Evolutionary conservation across 163 green algal genomes (phyloP), one percentile per base, ranked within the genome.

Genomic region (Chlorella variabilis): DNA sequence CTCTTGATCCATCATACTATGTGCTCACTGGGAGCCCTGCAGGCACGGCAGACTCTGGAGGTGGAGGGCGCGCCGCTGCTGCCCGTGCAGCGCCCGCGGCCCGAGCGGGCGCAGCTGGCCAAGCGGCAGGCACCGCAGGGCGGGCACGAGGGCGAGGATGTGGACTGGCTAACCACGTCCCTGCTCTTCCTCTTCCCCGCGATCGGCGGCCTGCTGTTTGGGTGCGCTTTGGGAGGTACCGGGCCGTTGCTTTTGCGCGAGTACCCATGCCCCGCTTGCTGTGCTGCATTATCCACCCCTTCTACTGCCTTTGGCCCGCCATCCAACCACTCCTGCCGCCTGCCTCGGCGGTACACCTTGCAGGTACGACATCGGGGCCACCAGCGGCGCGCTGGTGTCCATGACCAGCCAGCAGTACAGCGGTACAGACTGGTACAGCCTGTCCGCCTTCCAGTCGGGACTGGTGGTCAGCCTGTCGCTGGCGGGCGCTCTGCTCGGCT

Each of bases 321-420:
- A 29, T 4, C 65, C 36, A 34, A 33, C 2, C 36, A 1, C 34
- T 71, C 34, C 13, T n/a, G n/a, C n/a, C n/a, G n/a, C n/a, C n/a
- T n/a, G n/a, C n/a, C n/a, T n/a, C n/a, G n/a, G n/a, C n/a, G n/a
- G n/a, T n/a, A n/a, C n/a, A n/a, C 11, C 31, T 29, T 58, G 69
- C 58, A 79, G 77, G 8, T 97, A 94, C 82, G 95, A 98, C 86
- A 98, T 98, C 31, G 95, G 95, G 7, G 93, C 93, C 29, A 97
- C 92, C 2, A 93, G 83, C 17, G 94, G 94, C n/a, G 95, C 95
- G 18, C 79, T 98, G 13, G 69, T 90, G 0, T 94, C 93, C 27
- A 79, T 96, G 66, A 94, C 90, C 13, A 93, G 81, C 80, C 58
- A 85, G 23, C 62, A 67, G 6, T 87, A 84, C 2, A 92, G 84